Evolutionary conservation across 78 protist genomes (phyloP).

Genomic region (Speleostelium caveatum): DNA sequence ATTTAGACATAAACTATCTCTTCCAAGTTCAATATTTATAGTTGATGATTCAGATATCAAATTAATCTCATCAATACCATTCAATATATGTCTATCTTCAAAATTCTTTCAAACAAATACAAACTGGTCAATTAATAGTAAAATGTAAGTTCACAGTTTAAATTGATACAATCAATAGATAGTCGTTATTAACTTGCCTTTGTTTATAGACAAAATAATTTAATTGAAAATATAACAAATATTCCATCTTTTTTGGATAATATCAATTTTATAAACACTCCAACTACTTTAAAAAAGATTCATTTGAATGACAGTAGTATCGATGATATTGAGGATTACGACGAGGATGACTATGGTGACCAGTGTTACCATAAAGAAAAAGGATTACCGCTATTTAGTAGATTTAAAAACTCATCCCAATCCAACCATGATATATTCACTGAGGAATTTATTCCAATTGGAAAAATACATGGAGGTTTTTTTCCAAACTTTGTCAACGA

Average conservation of each 20-base stretch:
- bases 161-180: background rate
- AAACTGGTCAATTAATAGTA: constrained; percentile 9
- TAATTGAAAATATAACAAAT: constrained; percentile 22
- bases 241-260: constrained; percentile 61
- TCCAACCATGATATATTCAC: background rate
- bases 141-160: constrained; percentile 3
- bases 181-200: background rate
- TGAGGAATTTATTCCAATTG: constrained; percentile 18
- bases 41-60: constrained; percentile 51
- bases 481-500: constrained; percentile 21
- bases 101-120: constrained; percentile 47
- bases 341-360: background rate
- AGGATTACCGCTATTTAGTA: constrained; percentile 54
- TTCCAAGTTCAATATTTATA: constrained; percentile 24
- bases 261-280: constrained; percentile 30
- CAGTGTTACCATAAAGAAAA: no score
- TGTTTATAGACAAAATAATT: constrained; percentile 8
- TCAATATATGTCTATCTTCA: constrained; percentile 13
- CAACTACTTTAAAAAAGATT: no score
- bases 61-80: constrained; percentile 7
- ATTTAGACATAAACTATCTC: constrained; percentile 33
- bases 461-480: constrained; percentile 55
- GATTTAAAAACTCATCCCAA: background rate
- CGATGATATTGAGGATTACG: constrained; percentile 1
- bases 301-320: no score